Evolutionary conservation across 768 basidiomycete genomes (phyloP), one percentile per base, ranked within the genome.

Genomic region (Amanita polypyramis): DNA sequence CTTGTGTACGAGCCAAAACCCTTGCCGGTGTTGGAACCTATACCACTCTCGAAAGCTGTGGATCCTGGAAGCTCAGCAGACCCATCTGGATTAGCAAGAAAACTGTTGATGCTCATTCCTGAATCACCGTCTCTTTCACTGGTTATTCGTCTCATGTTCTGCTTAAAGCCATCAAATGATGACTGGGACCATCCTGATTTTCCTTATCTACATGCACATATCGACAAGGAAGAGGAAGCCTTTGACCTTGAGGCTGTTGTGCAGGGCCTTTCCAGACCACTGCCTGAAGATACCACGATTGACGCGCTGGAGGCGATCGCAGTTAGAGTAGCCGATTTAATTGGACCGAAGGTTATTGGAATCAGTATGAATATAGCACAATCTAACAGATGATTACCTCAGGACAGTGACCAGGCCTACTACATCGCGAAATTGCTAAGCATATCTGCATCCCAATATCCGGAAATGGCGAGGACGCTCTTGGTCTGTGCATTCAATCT

Each of bases 131-230:
- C 79, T 1, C 70, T 89, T 4, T 66, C 76, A 5, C 73, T 86
- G 11, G 71, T 84, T 42, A 72, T 84, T 33, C 74, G 82, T 21
- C 67, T 89, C 19, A 82, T 88, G 75, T 83, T 88, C 55, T 87
- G 85, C 58, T 66, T 90, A 41, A 89, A 89, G 57, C 84, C 84
- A 0, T 67, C 76, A 9, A 75, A 79, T 51, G 81, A 87, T n/a
- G 85, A 89, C 49, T 89, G 85, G 85, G 84, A 86, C 50, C 64
- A 76, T 21, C 77, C 77, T 1, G 77, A 78, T 9, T 89, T 88
- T 55, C 85, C 87, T 0, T 75, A 81, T 58, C 58, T 87, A 19
- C 77, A 80, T 53, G 72, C 82, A 1, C 76, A 85, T 57, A 58
- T 88, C 27, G 70, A 70, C 20, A 67, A 65, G n/a, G 60, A 68